These are phyloP conservation scores for Paramarasmius palmivorus DNA, from an alignment of 1,284 basidiomycete species.

Conservation along the genomic window DNA sequence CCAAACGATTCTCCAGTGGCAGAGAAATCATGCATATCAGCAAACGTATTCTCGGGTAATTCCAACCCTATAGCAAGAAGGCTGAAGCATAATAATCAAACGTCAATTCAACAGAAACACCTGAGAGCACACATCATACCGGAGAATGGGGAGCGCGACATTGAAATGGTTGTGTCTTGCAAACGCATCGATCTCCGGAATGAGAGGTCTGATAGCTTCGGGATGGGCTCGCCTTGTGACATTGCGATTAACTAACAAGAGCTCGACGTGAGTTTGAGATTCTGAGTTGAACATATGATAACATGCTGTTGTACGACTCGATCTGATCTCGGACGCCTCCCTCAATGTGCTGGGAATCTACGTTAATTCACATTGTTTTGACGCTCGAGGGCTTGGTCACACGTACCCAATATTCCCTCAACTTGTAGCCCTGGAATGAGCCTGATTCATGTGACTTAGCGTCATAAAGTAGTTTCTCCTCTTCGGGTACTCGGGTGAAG, in stretches of 20 bases:
- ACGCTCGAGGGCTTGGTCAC: background rate
- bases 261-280: too few relatives aligned
- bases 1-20: conserved; percentile 46
- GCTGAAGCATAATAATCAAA: conserved; percentile 27
- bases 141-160: conserved; percentile 49
- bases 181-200: conserved; percentile 60
- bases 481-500: conserved; percentile 49
- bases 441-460: conserved; percentile 49
- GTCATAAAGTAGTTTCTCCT: conserved; percentile 59
- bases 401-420: conserved; percentile 53
- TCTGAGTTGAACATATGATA: background rate
- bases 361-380: background rate
- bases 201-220: conserved; percentile 48
- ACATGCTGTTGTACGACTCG: conserved; percentile 57
- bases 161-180: conserved; percentile 50
- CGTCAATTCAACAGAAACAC: background rate
- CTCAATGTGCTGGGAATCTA: conserved; percentile 45
- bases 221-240: conserved; percentile 47
- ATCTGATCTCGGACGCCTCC: conserved; percentile 58
- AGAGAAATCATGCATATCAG: conserved; percentile 51
- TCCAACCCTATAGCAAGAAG: conserved; percentile 59
- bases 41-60: conserved; percentile 56
- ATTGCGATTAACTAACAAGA: conserved; percentile 53
- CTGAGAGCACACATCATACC: conserved; percentile 27
- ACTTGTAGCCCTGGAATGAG: conserved; percentile 63